Base-by-base conservation (phyloP, 805 yeast genomes). In the Naumovozyma dairenensis region DNA sequence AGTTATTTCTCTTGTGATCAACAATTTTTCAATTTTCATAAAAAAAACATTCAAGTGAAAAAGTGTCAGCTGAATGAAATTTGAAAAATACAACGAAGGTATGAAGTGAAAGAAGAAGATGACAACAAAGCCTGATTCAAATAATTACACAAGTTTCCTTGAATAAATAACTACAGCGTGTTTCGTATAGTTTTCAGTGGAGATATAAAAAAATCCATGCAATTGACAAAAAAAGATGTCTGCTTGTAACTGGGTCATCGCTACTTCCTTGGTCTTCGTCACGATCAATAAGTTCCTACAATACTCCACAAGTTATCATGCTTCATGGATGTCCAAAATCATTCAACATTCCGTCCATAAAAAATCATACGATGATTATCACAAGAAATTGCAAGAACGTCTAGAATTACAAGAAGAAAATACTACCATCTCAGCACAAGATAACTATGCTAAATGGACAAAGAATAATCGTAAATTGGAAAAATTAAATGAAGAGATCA, bases 391-490 rank as follows among this genome's bases (percentile, higher is more conserved):
- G 34, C 44, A 50, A 6, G 71, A 80, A 41, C 70, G 77, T 32
- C 52, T 56, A 12, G 55, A 60, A 14, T 50, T 74, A 16, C 65
- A 71, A 44, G 64, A 61, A 10, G 73, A 77, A 45, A 70, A 85
- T 40, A 63, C 72, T 20, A 42, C 66, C 2, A 71, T 86, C 7
- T 73, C 84, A 35, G 89, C 96, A 2, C 96, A 89, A 57, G 96
- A 92, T 54, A 77, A 92, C 49, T 92, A 89, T 56, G 96, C 96
- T 19, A 78, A 73, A 49, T 92, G 97, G 97, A 93, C 96, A 1
- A 85, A 85, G 55, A 66, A 87, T 41, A 87, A 85, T 49, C 71
- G 98, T 31, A 71, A 68, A 45, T 61, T 69, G 37, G 86, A 79
- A 43, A 67, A 70, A 38, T 49, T 82, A 32, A 65, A 67, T 28